Conservation (phyloP, 257 asterid species). For the Solanum neorickii region DNA sequence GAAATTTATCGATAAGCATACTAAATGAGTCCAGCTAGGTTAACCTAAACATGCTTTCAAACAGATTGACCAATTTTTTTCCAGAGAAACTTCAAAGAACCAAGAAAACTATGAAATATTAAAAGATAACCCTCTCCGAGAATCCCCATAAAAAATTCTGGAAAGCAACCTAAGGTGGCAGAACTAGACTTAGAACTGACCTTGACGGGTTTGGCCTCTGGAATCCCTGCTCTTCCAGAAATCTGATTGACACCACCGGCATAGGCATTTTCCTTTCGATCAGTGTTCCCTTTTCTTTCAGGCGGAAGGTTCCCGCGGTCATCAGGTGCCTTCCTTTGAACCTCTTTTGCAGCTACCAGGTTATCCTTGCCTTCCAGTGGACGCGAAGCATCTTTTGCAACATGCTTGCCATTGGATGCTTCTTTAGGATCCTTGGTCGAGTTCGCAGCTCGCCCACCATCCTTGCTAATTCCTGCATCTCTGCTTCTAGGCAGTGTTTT, state of each 20-base stretch:
- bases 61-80: background rate
- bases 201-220: background rate
- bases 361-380: background rate
- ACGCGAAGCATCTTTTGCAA: background rate
- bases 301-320: background rate
- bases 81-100: background rate
- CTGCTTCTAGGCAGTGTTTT: background rate
- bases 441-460: background rate
- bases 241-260: background rate
- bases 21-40: background rate
- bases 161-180: background rate
- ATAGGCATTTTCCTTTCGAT: background rate
- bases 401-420: background rate
- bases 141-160: background rate
- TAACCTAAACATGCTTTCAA: background rate
- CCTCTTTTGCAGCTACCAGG: background rate
- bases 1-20: background rate
- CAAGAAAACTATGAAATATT: background rate
- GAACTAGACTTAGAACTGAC: slow-evolving; percentile 1
- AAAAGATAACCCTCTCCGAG: background rate
- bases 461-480: background rate
- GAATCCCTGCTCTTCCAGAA: background rate
- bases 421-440: background rate
- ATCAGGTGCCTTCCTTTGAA: background rate
- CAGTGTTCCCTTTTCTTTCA: background rate